Conservation (phyloP, 2,329 filamentous ascomycete genomes). For the Xylariales sp. region DNA sequence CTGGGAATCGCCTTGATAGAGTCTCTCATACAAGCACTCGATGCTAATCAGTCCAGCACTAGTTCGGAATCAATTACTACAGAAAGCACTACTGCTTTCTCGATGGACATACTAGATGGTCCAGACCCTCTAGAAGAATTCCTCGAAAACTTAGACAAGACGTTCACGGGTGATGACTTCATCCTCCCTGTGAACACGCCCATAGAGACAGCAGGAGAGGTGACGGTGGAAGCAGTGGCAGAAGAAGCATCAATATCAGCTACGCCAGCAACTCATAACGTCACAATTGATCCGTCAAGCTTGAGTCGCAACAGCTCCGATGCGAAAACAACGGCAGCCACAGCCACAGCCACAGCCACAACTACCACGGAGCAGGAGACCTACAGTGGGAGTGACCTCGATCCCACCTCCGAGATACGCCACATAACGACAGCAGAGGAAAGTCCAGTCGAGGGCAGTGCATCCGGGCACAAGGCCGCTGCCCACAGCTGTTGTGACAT, state of each 20-base stretch:
- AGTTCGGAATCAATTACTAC: not conserved
- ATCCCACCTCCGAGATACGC: no score
- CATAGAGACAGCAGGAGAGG: not conserved
- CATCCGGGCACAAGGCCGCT: conserved; percentile 30
- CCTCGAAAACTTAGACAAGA: conserved; percentile 16
- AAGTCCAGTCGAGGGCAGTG: not conserved
- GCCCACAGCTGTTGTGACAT: conserved; percentile 43
- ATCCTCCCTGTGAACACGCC: conserved; percentile 7
- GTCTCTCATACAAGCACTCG: conserved; percentile 28
- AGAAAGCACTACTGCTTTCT: not conserved
- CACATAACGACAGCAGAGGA: no score
- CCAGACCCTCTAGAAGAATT: conserved; percentile 18
- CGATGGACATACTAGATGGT: not conserved
- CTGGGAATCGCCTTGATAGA: conserved; percentile 37
- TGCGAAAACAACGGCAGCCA: conserved; percentile 9
- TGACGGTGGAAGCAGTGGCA: not conserved
- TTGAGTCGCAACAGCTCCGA: conserved; percentile 13
- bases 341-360: conserved; percentile 13
- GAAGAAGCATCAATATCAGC: no score
- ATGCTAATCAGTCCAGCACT: conserved; percentile 14
- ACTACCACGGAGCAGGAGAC: no score
- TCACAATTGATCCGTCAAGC: conserved; percentile 12
- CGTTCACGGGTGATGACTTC: conserved; percentile 13
- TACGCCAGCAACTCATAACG: not conserved
- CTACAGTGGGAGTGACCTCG: no score